Conservation (phyloP, 768 basidiomycete genomes). For the Fistulinella prunicolor region DNA sequence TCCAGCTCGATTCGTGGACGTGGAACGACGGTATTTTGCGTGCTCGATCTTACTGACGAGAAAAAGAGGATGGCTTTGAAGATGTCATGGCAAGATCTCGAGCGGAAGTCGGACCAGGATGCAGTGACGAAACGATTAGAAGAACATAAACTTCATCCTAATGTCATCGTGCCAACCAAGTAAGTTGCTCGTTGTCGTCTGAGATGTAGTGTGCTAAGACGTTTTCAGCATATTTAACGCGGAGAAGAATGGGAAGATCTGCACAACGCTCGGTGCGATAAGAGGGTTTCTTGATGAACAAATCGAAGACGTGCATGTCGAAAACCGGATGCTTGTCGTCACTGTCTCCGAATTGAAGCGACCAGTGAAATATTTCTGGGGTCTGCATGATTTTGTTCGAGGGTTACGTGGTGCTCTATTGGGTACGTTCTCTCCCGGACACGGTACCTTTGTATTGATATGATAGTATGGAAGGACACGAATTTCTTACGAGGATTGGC, state of each 20-base stretch:
- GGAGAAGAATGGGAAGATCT: not conserved
- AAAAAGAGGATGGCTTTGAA: not conserved
- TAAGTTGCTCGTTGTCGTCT: not conserved
- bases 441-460: not conserved
- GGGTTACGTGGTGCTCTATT: conserved; percentile 14
- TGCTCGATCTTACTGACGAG: not conserved
- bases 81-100: conserved; percentile 10
- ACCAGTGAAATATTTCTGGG: conserved; percentile 15
- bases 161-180: not conserved
- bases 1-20: conserved; percentile 11
- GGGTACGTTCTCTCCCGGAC: conserved; percentile 3
- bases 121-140: not conserved
- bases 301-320: not conserved
- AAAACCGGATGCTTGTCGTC: conserved; percentile 4
- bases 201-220: not conserved
- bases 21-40: conserved; percentile 7
- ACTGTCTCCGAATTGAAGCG: conserved; percentile 6
- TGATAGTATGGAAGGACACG: conserved; percentile 7
- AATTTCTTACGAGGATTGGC: conserved; percentile 12
- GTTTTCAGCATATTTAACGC: not conserved
- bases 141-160: not conserved
- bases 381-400: conserved; percentile 18
- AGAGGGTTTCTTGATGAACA: conserved; percentile 3
- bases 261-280: conserved; percentile 4
- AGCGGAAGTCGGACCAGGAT: not conserved